Evolutionary conservation across 352 stramenopile genomes (phyloP), one percentile per base, ranked within the genome.

Genomic region (Globisporangium sylvaticum): DNA sequence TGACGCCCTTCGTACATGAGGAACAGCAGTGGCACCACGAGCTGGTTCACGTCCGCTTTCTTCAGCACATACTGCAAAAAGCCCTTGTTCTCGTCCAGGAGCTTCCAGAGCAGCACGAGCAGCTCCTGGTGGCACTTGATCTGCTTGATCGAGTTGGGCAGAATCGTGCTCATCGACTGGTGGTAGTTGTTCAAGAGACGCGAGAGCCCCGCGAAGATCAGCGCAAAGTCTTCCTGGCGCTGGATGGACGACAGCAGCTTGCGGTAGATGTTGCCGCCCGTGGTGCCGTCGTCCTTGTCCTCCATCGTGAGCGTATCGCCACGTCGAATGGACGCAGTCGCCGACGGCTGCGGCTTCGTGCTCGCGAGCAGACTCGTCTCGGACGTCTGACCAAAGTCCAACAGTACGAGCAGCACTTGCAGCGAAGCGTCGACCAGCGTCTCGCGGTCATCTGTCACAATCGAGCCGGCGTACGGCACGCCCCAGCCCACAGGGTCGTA

Each of bases 111-210:
- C 39, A 99, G 77, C 34, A 99, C 95, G 6, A 99, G 81, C 31
- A 99, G 59, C 73, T 99, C 97, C 61, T 99, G 97, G 72, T 99
- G 94, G 69, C 92, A 99, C 62, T 98, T 93, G 70, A 99, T 91
- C 72, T 98, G 88, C 52, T 91, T 91, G 55, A 96, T 91, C 39
- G 92, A 98, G 64, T 96, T 94, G 10, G 96, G 96, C 60, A 99
- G 75, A 22, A 98, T 88, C 24, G 95, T 97, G 73, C 81, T 98
- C 81, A 98, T 88, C 5, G 84, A 88, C 73, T 98, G 78, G 76
- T 98, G 97, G 52, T 98, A 94, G 74, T 98, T 99, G 70, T 98
- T 95, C 37, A 99, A 79, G n/a, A 99, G 77, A n/a, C 91, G 82
- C n/a, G 92, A 91, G 46, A 99, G 87, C 1, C 96, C 96, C 14